phyloP scores from a whole-genome alignment of 176 grass and related monocot species.

The Oryza brachyantha region DNA sequence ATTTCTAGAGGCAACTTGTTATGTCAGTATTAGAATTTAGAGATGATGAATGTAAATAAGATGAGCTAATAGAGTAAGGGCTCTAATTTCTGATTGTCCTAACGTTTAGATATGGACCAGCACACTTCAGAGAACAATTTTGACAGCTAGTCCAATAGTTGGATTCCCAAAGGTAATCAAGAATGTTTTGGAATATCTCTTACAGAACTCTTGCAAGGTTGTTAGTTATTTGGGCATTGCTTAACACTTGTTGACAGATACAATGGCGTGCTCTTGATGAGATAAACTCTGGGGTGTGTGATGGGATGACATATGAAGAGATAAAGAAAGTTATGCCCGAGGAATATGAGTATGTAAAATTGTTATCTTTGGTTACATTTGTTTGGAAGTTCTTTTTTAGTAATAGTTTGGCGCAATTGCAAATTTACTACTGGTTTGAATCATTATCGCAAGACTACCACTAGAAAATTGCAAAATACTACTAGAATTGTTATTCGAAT shows the following conservation, averaged over 20 bases:
- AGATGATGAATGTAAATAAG: constrained; percentile 20
- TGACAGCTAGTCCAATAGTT: constrained; percentile 90
- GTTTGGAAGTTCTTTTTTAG: neutral
- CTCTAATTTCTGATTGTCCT: constrained; percentile 12
- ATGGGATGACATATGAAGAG: constrained; percentile 99
- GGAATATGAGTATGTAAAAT: constrained; percentile 80
- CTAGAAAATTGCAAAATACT: too few relatives aligned
- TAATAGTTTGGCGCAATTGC: too few relatives aligned
- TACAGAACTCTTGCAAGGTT: constrained; percentile 22
- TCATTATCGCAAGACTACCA: too few relatives aligned
- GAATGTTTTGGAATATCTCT: neutral
- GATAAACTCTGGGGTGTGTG: constrained; percentile 94
- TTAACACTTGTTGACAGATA: constrained; percentile 57
- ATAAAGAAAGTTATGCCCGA: constrained; percentile 97
- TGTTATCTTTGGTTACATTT: constrained; percentile 25
- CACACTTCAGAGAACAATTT: constrained; percentile 97
- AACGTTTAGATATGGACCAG: constrained; percentile 92
- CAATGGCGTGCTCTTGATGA: constrained; percentile 99
- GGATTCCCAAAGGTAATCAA: constrained; percentile 88
- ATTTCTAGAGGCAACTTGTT: neutral
- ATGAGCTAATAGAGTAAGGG: constrained; percentile 15
- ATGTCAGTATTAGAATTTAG: neutral
- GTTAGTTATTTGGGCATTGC: constrained; percentile 13
- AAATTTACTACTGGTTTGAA: too few relatives aligned
- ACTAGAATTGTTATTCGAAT: too few relatives aligned